Evolutionary conservation across 192 early-diverging fungal species (phyloP).

Genomic region (Podila clonocystis): DNA sequence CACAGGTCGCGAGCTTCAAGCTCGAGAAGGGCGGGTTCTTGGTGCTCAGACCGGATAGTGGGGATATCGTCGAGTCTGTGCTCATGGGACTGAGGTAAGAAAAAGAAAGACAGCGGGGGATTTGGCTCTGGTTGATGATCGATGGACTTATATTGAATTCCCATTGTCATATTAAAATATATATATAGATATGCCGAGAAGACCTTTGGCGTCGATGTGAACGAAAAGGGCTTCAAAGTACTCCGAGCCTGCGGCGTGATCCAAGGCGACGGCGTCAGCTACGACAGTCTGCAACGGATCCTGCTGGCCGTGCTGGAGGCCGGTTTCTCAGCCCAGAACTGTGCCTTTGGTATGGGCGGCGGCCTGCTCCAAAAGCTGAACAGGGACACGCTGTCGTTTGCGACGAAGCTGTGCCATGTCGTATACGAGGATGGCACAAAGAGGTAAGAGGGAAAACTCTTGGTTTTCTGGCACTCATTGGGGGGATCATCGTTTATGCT

Average conservation of each 20-base stretch:
- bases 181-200: constrained; percentile 68
- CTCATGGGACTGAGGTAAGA: constrained; percentile 72
- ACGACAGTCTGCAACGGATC: constrained; percentile 61
- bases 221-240: constrained; percentile 84
- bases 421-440: constrained; percentile 70
- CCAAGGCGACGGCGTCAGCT: constrained; percentile 86
- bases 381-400: constrained; percentile 87
- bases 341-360: constrained; percentile 90
- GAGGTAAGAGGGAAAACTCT: constrained; percentile 27
- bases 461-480: background rate
- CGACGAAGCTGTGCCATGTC: constrained; percentile 82
- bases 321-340: constrained; percentile 77
- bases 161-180: too few species aligned
- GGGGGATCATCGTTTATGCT: background rate
- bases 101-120: background rate
- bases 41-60: constrained; percentile 87
- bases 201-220: constrained; percentile 75
- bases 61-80: constrained; percentile 81
- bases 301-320: constrained; percentile 63
- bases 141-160: background rate
- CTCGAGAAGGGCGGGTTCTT: constrained; percentile 80
- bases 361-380: constrained; percentile 87
- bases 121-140: background rate
- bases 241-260: constrained; percentile 78
- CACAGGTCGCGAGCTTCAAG: constrained; percentile 72